phyloP scores from a whole-genome alignment of 148 eudicot genomes.

The Simmondsia chinensis region DNA sequence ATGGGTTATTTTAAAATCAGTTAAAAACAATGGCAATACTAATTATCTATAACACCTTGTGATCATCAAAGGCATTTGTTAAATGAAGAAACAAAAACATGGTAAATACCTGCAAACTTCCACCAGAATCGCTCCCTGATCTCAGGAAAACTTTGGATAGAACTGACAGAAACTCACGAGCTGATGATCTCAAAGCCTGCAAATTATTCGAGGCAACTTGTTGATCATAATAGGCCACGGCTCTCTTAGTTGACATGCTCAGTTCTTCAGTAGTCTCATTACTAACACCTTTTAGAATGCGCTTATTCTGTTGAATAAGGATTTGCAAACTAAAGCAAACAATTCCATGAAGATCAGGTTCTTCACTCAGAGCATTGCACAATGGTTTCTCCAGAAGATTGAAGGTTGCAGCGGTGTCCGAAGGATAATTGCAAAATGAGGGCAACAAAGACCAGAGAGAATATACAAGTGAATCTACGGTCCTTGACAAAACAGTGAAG shows the following conservation, averaged over 20 bases:
- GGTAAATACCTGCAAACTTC: constrained; percentile 64
- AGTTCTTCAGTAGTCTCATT: constrained; percentile 22
- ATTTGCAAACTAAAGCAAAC: constrained; percentile 80
- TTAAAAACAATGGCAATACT: no score
- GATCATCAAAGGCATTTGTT: no score
- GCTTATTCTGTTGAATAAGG: constrained; percentile 81
- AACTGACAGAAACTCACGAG: constrained; percentile 45
- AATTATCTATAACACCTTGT: no score
- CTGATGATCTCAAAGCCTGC: constrained; percentile 45
- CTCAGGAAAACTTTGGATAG: constrained; percentile 50
- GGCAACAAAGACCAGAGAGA: constrained; percentile 89
- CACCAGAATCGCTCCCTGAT: constrained; percentile 61
- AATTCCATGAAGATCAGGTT: constrained; percentile 64
- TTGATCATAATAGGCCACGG: constrained; percentile 42
- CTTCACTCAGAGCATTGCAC: constrained; percentile 44
- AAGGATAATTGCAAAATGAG: constrained; percentile 89
- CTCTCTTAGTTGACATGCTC: constrained; percentile 44
- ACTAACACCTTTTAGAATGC: constrained; percentile 36
- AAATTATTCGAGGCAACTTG: constrained; percentile 63
- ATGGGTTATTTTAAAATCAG: no score
- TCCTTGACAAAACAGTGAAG: constrained; percentile 49
- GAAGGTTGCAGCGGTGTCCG: constrained; percentile 69
- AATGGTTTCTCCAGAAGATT: constrained; percentile 42
- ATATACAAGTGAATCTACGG: constrained; percentile 59
- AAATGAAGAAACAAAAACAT: not conserved